Evolutionary conservation across 768 basidiomycete genomes (phyloP).

Genomic region (Lactarius sp.): DNA sequence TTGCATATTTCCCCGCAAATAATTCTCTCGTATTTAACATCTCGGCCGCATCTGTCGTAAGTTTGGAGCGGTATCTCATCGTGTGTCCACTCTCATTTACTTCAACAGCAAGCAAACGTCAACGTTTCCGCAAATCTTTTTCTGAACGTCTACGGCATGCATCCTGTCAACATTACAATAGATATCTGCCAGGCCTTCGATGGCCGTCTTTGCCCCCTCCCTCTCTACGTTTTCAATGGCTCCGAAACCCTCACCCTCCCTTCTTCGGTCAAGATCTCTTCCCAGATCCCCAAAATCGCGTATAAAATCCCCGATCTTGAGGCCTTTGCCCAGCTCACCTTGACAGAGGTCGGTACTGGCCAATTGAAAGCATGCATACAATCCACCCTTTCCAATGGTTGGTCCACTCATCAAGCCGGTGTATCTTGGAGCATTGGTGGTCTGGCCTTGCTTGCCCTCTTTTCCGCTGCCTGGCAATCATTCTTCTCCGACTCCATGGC

Average conservation of each 20-base stretch:
- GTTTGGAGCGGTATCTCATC: slow-evolving; percentile 32
- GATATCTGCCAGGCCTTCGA: slow-evolving; percentile 75
- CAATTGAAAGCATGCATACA: slow-evolving; percentile 84
- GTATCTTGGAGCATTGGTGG: slow-evolving; percentile 78
- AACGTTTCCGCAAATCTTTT: slow-evolving; percentile 79
- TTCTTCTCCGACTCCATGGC: slow-evolving; percentile 50
- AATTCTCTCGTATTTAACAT: slow-evolving; percentile 79
- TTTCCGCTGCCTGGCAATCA: slow-evolving; percentile 53
- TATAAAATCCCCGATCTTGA: slow-evolving; percentile 90
- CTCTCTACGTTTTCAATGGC: slow-evolving; percentile 83
- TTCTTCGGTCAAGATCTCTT: slow-evolving; percentile 47
- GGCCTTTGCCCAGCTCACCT: slow-evolving; percentile 75
- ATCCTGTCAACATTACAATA: slow-evolving; percentile 77
- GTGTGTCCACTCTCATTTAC: slow-evolving; percentile 22
- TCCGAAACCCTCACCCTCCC: slow-evolving; percentile 65
- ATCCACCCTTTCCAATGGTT: slow-evolving; percentile 87
- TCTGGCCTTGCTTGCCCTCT: slow-evolving; percentile 55
- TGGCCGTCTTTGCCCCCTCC: slow-evolving; percentile 81
- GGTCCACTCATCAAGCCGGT: slow-evolving; percentile 66
- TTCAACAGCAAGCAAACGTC: slow-evolving; percentile 58
- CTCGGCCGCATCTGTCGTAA: slow-evolving; percentile 78
- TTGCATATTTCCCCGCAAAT: slow-evolving; percentile 65
- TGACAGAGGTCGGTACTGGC: slow-evolving; percentile 65
- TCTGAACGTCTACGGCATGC: slow-evolving; percentile 84
- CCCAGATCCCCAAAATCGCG: slow-evolving; percentile 69